These are phyloP conservation scores for Neofusicoccum umdonicola DNA, from an alignment of 2,329 filamentous ascomycete species.

Conservation along the genomic window DNA sequence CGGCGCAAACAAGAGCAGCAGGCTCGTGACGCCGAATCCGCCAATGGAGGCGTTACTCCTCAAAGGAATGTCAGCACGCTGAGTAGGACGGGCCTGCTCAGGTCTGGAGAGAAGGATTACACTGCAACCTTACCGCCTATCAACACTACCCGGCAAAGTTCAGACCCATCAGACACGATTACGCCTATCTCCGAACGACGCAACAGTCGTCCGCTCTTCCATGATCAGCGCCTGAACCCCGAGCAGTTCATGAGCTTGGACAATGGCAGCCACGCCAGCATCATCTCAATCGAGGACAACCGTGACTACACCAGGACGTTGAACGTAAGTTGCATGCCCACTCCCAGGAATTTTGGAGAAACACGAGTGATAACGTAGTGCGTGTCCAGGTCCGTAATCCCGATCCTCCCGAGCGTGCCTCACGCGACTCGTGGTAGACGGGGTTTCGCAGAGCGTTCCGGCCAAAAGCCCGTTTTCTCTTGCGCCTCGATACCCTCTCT, in stretches of 20 bases:
- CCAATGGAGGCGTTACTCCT: conserved; percentile 27
- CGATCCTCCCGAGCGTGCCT: conserved; percentile 23
- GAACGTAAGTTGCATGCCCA: conserved; percentile 35
- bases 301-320: conserved; percentile 48
- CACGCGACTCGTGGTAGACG: conserved; percentile 12
- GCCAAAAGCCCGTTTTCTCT: conserved; percentile 12
- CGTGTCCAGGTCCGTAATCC: conserved; percentile 31
- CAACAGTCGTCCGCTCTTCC: conserved; percentile 45
- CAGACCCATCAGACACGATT: conserved; percentile 31
- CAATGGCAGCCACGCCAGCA: conserved; percentile 46
- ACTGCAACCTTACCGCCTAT: conserved; percentile 27
- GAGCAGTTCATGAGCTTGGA: conserved; percentile 46
- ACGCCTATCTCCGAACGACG: conserved; percentile 36
- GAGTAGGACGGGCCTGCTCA: conserved; percentile 47
- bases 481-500: conserved; percentile 15
- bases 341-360: not conserved
- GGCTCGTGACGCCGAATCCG: conserved; percentile 18
- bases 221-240: conserved; percentile 51
- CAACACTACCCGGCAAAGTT: conserved; percentile 26
- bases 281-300: conserved; percentile 47
- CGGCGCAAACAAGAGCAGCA: conserved; percentile 21
- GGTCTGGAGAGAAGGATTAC: conserved; percentile 26
- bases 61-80: conserved; percentile 47
- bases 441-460: not conserved
- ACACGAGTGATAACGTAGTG: conserved; percentile 7